Conservation (phyloP, 768 basidiomycete species). For the Termitomyces sp. region DNA sequence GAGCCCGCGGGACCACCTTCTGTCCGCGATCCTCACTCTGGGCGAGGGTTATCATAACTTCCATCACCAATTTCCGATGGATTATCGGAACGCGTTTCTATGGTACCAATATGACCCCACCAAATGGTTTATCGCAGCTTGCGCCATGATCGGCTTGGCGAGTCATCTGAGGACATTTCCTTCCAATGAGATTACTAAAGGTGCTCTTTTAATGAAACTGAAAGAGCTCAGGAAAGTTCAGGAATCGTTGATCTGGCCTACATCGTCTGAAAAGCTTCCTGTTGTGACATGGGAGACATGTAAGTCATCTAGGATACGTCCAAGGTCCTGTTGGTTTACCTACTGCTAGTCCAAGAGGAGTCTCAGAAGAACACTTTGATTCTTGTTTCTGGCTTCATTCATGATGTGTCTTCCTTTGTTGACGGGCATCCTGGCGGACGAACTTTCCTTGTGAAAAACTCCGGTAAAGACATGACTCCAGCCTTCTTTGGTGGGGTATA, state of each 20-base stretch:
- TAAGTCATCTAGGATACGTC: slow-evolving; percentile 30
- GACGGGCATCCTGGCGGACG: slow-evolving; percentile 81
- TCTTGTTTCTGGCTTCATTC: slow-evolving; percentile 82
- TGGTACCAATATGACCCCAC: slow-evolving; percentile 93
- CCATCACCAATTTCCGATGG: slow-evolving; percentile 89
- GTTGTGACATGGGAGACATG: slow-evolving; percentile 81
- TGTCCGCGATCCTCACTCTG: slow-evolving; percentile 81
- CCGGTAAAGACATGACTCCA: slow-evolving; percentile 82
- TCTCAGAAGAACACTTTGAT: slow-evolving; percentile 63
- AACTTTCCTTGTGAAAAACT: slow-evolving; percentile 47
- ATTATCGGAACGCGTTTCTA: slow-evolving; percentile 72
- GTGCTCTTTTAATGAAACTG: slow-evolving; percentile 78
- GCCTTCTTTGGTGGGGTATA: slow-evolving; percentile 86
- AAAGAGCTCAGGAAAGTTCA: slow-evolving; percentile 66
- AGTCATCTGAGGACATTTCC: slow-evolving; percentile 81
- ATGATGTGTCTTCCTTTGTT: slow-evolving; percentile 72
- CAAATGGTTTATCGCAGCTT: slow-evolving; percentile 88
- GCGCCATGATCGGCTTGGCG: slow-evolving; percentile 65
- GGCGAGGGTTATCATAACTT: slow-evolving; percentile 92
- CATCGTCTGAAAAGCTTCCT: slow-evolving; percentile 55
- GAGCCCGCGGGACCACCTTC: slow-evolving; percentile 72
- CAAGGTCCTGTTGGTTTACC: not conserved
- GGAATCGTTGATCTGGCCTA: slow-evolving; percentile 62
- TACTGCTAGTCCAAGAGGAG: slow-evolving; percentile 56
- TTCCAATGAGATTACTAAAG: slow-evolving; percentile 83